Conservation (phyloP, 306 rosid genomes). For the Cucurbita argyrosperma region DNA sequence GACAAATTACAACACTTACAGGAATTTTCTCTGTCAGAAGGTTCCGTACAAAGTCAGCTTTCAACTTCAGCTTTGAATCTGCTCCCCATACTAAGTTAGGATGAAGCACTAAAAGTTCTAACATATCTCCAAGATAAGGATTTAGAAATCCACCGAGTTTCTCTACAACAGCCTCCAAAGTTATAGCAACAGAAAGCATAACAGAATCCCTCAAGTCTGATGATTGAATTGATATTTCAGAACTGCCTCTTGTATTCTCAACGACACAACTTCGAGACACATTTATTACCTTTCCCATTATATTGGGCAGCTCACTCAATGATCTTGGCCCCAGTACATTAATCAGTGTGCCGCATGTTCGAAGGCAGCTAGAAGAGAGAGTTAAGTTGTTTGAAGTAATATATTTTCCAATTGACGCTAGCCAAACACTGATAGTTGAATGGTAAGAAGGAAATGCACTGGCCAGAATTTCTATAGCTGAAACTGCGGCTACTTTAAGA, state of each 20-base stretch:
- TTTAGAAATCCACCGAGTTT: constrained; percentile 79
- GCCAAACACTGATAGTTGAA: constrained; percentile 45
- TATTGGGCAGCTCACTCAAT: constrained; percentile 56
- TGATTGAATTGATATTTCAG: constrained; percentile 6
- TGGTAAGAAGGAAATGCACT: constrained; percentile 33
- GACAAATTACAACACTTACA: constrained; percentile 33
- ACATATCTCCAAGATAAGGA: constrained; percentile 56
- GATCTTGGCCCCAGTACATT: constrained; percentile 76
- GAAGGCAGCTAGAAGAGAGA: constrained; percentile 57
- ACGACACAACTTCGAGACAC: constrained; percentile 24
- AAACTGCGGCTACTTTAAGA: constrained; percentile 66
- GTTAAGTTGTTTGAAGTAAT: constrained; percentile 26
- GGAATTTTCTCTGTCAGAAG: constrained; percentile 65
- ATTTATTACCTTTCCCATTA: constrained; percentile 59
- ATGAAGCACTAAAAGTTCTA: constrained; percentile 53
- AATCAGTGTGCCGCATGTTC: constrained; percentile 54
- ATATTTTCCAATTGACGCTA: constrained; percentile 39
- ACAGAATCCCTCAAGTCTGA: constrained; percentile 32
- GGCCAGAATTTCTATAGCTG: constrained; percentile 75
- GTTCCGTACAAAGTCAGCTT: constrained; percentile 45
- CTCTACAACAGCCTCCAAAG: constrained; percentile 64
- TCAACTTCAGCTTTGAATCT: constrained; percentile 52
- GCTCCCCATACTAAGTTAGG: constrained; percentile 37
- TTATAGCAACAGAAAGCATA: constrained; percentile 35
- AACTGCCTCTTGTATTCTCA: constrained; percentile 13